A percentile compares a stretch with the other conserved stretches of the same genome.
These are phyloP conservation scores for Alternaria solani DNA, from an alignment of 2,329 filamentous ascomycete genomes.

Conservation along the genomic window DNA sequence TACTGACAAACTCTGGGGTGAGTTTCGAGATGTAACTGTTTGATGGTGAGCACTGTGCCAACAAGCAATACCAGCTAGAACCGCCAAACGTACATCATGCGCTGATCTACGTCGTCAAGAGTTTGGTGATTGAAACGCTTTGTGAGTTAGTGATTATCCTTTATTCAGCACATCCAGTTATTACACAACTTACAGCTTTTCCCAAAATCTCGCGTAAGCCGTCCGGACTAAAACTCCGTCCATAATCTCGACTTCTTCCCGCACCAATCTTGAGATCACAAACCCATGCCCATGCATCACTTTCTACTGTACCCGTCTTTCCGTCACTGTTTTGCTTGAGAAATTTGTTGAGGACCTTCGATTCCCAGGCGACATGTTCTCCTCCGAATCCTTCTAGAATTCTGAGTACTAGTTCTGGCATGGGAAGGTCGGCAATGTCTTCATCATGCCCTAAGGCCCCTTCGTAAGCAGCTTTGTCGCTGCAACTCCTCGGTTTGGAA, in stretches of 20 bases:
- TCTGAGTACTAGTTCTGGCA: neutral
- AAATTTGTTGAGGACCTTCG: neutral
- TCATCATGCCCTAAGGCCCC: neutral
- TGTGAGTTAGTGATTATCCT: no score
- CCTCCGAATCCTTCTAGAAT: neutral
- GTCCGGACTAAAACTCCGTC: neutral
- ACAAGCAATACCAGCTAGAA: no score
- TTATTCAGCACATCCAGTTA: no score
- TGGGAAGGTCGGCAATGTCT: neutral
- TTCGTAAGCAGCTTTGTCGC: neutral
- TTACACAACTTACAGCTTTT: neutral
- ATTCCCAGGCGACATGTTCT: neutral
- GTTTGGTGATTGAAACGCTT: no score
- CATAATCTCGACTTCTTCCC: neutral
- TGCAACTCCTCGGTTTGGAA: neutral
- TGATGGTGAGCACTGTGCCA: neutral
- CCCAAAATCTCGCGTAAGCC: neutral
- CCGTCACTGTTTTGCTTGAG: neutral
- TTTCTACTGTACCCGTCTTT: neutral
- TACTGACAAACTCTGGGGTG: neutral
- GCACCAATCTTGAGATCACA: constrained; percentile 4
- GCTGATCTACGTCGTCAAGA: constrained; percentile 8
- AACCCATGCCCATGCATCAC: constrained; percentile 9
- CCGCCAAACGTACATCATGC: constrained; percentile 13
- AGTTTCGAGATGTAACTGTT: constrained; percentile 7